Percentiles rank a stretch among this genome's conserved stretches.
Conservation (phyloP, 1,284 basidiomycete genomes). For the Irpex rosettiformis region DNA sequence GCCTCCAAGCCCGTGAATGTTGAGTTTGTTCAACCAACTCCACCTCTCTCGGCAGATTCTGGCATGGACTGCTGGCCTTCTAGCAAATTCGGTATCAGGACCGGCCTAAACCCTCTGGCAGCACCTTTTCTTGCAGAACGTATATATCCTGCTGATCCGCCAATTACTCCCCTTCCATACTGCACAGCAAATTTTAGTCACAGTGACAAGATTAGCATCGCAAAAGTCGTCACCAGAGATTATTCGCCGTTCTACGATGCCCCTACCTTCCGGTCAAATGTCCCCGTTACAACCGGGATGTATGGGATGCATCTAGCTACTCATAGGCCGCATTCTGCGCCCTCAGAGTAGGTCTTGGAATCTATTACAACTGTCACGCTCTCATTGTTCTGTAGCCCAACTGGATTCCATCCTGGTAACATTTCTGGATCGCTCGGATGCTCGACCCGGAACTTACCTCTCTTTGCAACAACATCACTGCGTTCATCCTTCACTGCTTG, state of each 20-base stretch:
- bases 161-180: neutral
- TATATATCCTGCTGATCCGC: neutral
- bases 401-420: neutral
- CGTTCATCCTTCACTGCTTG: slow-evolving; percentile 11
- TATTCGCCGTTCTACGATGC: slow-evolving; percentile 12
- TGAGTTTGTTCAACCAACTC: slow-evolving; percentile 37
- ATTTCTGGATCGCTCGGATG: slow-evolving; percentile 13
- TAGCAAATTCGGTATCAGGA: slow-evolving; percentile 19
- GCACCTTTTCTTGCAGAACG: slow-evolving; percentile 25
- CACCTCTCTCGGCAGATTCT: slow-evolving; percentile 7
- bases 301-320: slow-evolving; percentile 20
- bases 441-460: slow-evolving; percentile 19
- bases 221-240: neutral
- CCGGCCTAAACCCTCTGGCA: slow-evolving; percentile 31
- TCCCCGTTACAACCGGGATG: neutral
- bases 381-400: neutral
- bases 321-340: slow-evolving; percentile 24
- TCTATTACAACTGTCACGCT: neutral
- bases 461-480: slow-evolving; percentile 10
- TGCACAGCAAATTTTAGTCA: neutral
- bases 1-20: slow-evolving; percentile 45
- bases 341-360: slow-evolving; percentile 22
- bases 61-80: slow-evolving; percentile 14
- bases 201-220: neutral
- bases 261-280: slow-evolving; percentile 12